Conservation (phyloP, 352 stramenopile genomes). For the Globisporangium parvum region DNA sequence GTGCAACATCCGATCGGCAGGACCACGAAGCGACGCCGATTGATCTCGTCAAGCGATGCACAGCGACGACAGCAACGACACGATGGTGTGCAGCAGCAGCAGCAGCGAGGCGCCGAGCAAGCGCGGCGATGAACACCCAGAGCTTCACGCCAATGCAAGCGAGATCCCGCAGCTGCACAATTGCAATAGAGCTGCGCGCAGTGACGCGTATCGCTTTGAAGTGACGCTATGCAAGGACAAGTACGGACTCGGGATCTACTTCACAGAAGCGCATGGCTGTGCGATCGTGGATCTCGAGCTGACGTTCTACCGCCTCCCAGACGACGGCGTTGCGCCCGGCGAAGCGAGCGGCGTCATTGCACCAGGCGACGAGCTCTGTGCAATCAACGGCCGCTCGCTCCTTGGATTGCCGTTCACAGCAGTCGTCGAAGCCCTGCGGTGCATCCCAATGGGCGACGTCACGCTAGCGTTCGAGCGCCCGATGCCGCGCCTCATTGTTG, state of each 20-base stretch:
- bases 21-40: too few relatives aligned
- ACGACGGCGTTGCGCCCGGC: constrained; percentile 38
- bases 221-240: constrained; percentile 45
- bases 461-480: constrained; percentile 39
- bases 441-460: constrained; percentile 29
- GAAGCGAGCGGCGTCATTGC: constrained; percentile 47
- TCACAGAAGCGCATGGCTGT: constrained; percentile 25
- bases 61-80: too few relatives aligned
- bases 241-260: constrained; percentile 77
- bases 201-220: constrained; percentile 22
- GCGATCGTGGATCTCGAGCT: constrained; percentile 52
- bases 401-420: constrained; percentile 27
- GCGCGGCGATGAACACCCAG: not conserved
- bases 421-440: constrained; percentile 59
- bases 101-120: too few relatives aligned
- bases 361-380: constrained; percentile 40
- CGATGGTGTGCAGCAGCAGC: too few relatives aligned
- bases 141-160: not conserved
- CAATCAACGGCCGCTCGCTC: constrained; percentile 37
- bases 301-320: constrained; percentile 65
- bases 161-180: not conserved
- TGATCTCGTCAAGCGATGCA: too few relatives aligned
- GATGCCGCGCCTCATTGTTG: not conserved
- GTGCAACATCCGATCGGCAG: too few relatives aligned
- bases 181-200: not conserved